Evolutionary conservation across 352 stramenopile species (phyloP), one percentile per base, ranked within the genome.

Genomic region (Pythium brachiatum): DNA sequence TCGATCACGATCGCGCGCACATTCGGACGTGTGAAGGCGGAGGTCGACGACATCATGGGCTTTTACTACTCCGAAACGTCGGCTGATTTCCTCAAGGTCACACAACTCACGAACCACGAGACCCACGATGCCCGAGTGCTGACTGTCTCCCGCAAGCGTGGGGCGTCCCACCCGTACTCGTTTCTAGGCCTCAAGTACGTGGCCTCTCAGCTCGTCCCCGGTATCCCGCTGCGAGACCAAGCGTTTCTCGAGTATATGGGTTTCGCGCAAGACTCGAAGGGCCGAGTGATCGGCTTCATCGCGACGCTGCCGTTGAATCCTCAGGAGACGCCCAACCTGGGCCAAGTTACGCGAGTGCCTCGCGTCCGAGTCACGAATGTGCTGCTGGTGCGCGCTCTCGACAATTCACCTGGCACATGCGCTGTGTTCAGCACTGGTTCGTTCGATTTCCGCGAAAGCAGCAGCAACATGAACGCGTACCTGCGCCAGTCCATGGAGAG

Each of bases 101-200:
- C 36, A 34, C 61, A 68, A 41, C 47, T 68, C 36, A 20, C 36
- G 25, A 36, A 62, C 13, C 48, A 61, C 26, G 48, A 57, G 12
- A 46, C 31, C 2, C 53, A 56, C 16, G 61, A 68, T 25, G 61
- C 61, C 1, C 54, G 61, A 31, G 61, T 68, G 26, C 26, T 68
- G 47, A 43, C 57, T 21, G 25, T 48, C n/a, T 18, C 50, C 12
- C 21, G 20, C n/a, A 53, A 31, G 48, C 48, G 32, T 7, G 38
- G 21, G 3, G 16, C 32, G 15, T 39, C 32, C 31, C 51, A 52
- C 32, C 57, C 57, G 48, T 57, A 50, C 27, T 36, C 29, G 8
- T 68, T 59, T 32, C 38, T 68, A 8, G 61, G 61, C 20, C 27
- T 68, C 61, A 68, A 68, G 52, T 68, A 68, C 32, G 7, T 68